Conservation (phyloP, 257 asterid species). For the Striga asiatica region DNA sequence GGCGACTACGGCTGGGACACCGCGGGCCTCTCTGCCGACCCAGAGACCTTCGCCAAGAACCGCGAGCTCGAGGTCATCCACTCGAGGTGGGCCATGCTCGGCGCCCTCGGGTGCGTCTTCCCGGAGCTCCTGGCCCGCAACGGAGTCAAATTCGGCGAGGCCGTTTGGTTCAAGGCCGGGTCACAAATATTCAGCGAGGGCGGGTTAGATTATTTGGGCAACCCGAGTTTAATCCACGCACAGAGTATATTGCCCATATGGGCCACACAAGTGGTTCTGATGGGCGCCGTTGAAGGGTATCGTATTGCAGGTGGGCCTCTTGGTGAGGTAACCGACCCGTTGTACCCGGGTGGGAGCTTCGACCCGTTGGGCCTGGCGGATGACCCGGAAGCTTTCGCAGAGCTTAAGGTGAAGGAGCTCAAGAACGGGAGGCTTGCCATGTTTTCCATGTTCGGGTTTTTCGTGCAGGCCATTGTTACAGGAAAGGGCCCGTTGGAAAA, state of each 20-base stretch:
- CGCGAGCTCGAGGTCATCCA: conserved; percentile 41
- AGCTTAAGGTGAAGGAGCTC: conserved; percentile 48
- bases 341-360: conserved; percentile 46
- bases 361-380: conserved; percentile 47
- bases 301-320: conserved; percentile 18
- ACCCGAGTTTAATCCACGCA: conserved; percentile 35
- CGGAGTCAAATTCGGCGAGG: conserved; percentile 48
- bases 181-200: conserved; percentile 60
- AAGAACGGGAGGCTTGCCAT: conserved; percentile 53
- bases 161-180: conserved; percentile 58
- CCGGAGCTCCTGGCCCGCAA: conserved; percentile 57
- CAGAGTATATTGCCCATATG: neutral
- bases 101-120: conserved; percentile 59
- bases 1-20: conserved; percentile 49
- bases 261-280: neutral
- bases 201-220: conserved; percentile 57
- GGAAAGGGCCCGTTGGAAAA: too few relatives aligned
- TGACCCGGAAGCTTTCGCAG: conserved; percentile 47
- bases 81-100: too few relatives aligned
- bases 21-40: conserved; percentile 38
- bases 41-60: conserved; percentile 37
- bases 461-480: conserved; percentile 52
- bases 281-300: neutral
- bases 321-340: conserved; percentile 35
- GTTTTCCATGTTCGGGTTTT: conserved; percentile 59